phyloP scores from a whole-genome alignment of 306 rosid species.

The Abrus pulchellus region DNA sequence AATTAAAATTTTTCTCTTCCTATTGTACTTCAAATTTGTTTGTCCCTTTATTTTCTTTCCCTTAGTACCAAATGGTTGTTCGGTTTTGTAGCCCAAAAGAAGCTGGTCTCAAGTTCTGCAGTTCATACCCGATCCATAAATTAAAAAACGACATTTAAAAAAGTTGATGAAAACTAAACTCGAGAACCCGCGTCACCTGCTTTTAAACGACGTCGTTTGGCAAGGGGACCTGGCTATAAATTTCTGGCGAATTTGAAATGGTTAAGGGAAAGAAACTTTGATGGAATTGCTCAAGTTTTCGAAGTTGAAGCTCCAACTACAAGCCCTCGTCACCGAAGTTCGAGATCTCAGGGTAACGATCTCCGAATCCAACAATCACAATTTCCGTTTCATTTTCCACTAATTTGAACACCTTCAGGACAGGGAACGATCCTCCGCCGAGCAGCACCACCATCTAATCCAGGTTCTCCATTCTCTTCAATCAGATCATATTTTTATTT shows the following conservation, averaged over 20 bases:
- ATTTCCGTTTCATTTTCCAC: slow-evolving; percentile 26
- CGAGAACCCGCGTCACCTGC: not conserved
- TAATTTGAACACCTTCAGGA: slow-evolving; percentile 63
- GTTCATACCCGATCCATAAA: no score
- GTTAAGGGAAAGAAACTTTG: not conserved
- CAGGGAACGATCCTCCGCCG: slow-evolving; percentile 70
- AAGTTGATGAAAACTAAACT: no score
- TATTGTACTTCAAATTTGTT: no score
- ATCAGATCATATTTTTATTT: not conserved
- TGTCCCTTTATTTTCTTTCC: no score
- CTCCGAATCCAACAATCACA: not conserved
- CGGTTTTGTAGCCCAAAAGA: no score
- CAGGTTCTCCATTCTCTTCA: slow-evolving; percentile 58
- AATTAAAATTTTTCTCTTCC: no score
- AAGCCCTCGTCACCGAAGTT: slow-evolving; percentile 69
- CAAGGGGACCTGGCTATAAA: not conserved
- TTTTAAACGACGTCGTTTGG: slow-evolving; percentile 27
- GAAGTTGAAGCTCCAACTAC: slow-evolving; percentile 82
- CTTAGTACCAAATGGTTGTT: no score
- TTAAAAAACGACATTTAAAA: no score
- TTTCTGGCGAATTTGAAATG: not conserved
- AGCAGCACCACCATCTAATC: slow-evolving; percentile 59
- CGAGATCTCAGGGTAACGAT: slow-evolving; percentile 74
- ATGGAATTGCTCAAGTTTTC: slow-evolving; percentile 82
- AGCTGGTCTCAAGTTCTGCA: no score